phyloP scores from a whole-genome alignment of 352 stramenopile genomes.

The Pythium chondricola region DNA sequence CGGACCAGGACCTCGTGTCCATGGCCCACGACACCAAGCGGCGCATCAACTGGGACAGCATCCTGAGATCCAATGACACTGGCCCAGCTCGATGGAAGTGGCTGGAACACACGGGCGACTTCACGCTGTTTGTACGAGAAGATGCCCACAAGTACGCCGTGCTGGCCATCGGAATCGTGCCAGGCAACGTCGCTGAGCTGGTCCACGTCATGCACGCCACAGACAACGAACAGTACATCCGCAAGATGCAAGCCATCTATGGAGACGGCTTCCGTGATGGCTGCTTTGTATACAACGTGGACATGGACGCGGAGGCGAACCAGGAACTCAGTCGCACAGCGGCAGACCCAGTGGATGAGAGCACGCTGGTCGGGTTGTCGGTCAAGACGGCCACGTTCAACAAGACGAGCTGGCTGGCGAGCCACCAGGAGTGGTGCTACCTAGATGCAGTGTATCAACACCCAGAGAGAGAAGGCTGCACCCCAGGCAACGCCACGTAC shows the following conservation, averaged over 20 bases:
- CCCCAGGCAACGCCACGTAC: slow-evolving; percentile 3
- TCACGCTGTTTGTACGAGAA: slow-evolving; percentile 15
- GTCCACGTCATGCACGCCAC: slow-evolving; percentile 7
- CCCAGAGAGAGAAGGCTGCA: background rate
- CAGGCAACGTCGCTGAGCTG: slow-evolving; percentile 7
- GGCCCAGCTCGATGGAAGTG: slow-evolving; percentile 13
- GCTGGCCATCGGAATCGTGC: slow-evolving; percentile 13
- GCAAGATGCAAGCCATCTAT: slow-evolving; percentile 18
- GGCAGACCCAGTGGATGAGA: background rate
- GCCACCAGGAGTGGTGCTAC: slow-evolving; percentile 22
- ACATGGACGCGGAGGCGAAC: slow-evolving; percentile 1
- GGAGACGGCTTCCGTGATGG: slow-evolving; percentile 13
- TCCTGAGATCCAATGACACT: background rate
- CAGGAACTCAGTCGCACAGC: slow-evolving; percentile 5
- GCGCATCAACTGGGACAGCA: slow-evolving; percentile 16
- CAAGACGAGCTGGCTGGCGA: slow-evolving; percentile 14
- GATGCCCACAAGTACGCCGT: slow-evolving; percentile 10
- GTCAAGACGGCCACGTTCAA: slow-evolving; percentile 24
- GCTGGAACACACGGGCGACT: slow-evolving; percentile 14
- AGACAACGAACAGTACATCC: slow-evolving; percentile 10
- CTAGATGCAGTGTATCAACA: slow-evolving; percentile 13
- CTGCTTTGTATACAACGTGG: slow-evolving; percentile 13
- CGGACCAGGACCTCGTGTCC: slow-evolving; percentile 11
- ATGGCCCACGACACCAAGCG: slow-evolving; percentile 10
- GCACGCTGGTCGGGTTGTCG: slow-evolving; percentile 10